Conservation (phyloP, 306 rosid genomes). For the Dalbergia cochinchinensis region DNA sequence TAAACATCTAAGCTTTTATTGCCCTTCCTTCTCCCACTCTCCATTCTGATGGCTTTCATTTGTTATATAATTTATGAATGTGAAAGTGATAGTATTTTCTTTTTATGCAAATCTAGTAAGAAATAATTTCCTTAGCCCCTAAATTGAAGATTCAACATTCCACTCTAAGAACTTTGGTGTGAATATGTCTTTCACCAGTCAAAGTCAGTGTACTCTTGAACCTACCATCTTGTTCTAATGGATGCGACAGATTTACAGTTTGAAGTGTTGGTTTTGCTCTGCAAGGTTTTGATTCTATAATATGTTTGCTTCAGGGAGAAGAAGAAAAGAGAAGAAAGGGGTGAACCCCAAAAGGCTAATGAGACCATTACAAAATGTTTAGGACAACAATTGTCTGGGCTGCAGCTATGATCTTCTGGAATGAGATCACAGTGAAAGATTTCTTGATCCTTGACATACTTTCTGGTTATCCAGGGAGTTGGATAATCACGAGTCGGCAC, state of each 20-base stretch:
- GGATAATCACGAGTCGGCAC: conserved; percentile 43
- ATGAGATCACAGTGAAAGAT: conserved; percentile 37
- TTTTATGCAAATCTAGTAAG: conserved; percentile 1
- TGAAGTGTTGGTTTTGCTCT: conserved; percentile 22
- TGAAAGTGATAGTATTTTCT: not conserved
- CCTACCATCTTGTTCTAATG: conserved; percentile 10
- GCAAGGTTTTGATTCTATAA: conserved; percentile 21
- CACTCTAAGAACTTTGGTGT: not conserved
- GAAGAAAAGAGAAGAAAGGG: conserved; percentile 85
- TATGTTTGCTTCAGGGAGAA: conserved; percentile 78
- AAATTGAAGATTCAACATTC: not conserved
- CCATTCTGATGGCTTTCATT: not conserved
- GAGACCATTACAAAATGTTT: conserved; percentile 76
- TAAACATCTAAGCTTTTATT: conserved; percentile 50
- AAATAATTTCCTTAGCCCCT: not conserved
- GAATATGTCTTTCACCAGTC: not conserved
- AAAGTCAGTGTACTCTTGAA: not conserved
- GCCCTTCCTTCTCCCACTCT: not conserved
- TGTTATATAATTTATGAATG: not conserved
- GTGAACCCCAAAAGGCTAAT: conserved; percentile 70
- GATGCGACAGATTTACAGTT: not conserved
- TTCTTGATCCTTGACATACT: conserved; percentile 38
- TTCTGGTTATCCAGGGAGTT: conserved; percentile 49
- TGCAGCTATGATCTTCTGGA: conserved; percentile 42
- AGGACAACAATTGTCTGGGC: conserved; percentile 62